Conservation (phyloP, 139 green algal species). For the Zygnema circumcarinatum region DNA sequence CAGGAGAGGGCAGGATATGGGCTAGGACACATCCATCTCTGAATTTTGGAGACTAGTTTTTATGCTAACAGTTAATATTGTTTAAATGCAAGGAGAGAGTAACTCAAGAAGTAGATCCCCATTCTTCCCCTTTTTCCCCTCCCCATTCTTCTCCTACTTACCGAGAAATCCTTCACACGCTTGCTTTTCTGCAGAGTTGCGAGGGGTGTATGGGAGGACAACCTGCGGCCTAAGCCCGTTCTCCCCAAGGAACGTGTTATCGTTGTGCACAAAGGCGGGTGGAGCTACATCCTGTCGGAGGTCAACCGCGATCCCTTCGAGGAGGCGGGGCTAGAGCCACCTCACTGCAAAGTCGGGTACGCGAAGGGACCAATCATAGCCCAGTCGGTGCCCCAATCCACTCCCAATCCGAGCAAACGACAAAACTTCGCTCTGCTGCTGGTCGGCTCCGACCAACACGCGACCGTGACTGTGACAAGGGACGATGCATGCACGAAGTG, state of each 20-base stretch:
- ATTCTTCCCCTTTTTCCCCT: too few relatives aligned
- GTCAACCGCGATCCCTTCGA: background rate
- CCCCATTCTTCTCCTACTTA: too few relatives aligned
- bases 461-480: too few relatives aligned
- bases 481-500: too few relatives aligned
- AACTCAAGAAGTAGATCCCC: background rate
- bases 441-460: too few relatives aligned
- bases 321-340: conserved; percentile 1
- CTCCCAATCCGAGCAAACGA: background rate
- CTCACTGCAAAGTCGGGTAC: conserved; percentile 19
- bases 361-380: conserved; percentile 8
- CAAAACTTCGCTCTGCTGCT: background rate
- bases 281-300: conserved; percentile 3
- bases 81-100: background rate
- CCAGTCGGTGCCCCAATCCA: conserved; percentile 28
- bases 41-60: background rate
- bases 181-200: conserved; percentile 20
- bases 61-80: background rate
- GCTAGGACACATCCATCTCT: background rate
- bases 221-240: background rate
- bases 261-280: conserved; percentile 16
- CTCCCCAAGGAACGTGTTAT: conserved; percentile 4
- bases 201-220: background rate
- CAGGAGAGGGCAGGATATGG: background rate
- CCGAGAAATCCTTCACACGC: too few relatives aligned